Evolutionary conservation across 2,329 filamentous ascomycete species (phyloP).

Genomic region (Exophiala xenobiotica): DNA sequence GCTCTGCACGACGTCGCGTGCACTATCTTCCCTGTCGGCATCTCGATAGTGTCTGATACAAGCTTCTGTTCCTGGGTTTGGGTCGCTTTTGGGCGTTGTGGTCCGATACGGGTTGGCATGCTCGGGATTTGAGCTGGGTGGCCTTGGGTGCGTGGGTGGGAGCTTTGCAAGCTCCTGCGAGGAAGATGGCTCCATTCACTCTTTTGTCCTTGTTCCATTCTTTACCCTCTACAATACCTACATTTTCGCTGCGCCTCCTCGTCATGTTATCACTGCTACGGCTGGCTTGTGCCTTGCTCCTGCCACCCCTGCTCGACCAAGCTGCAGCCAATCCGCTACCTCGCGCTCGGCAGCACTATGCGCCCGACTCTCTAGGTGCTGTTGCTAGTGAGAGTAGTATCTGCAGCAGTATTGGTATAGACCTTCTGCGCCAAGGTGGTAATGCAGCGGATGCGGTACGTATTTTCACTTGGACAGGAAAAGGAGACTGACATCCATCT

Average conservation of each 20-base stretch:
- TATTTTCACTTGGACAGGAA: constrained; percentile 13
- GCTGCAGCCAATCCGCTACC: constrained; percentile 22
- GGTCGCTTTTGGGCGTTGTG: background rate
- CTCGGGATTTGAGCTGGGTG: too few species aligned
- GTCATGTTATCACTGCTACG: constrained; percentile 24
- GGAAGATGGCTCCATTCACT: constrained; percentile 15
- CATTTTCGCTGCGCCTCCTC: constrained; percentile 2
- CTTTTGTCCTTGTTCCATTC: background rate
- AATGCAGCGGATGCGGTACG: constrained; percentile 71
- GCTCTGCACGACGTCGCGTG: background rate
- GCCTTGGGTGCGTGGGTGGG: background rate
- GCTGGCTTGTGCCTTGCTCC: constrained; percentile 14
- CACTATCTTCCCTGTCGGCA: too few species aligned
- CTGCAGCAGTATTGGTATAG: constrained; percentile 68
- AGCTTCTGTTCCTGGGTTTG: background rate
- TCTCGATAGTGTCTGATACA: too few species aligned
- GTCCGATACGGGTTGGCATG: background rate
- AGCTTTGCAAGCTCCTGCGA: background rate
- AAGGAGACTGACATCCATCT: constrained; percentile 4
- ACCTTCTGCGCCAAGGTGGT: constrained; percentile 61
- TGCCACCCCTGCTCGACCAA: constrained; percentile 24
- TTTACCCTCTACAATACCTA: constrained; percentile 4
- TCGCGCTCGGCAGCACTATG: constrained; percentile 11
- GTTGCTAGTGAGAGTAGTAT: constrained; percentile 68
- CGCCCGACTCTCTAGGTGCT: constrained; percentile 51